phyloP scores from a whole-genome alignment of 2,329 filamentous ascomycete genomes.

The Pseudocercospora macadamiae region DNA sequence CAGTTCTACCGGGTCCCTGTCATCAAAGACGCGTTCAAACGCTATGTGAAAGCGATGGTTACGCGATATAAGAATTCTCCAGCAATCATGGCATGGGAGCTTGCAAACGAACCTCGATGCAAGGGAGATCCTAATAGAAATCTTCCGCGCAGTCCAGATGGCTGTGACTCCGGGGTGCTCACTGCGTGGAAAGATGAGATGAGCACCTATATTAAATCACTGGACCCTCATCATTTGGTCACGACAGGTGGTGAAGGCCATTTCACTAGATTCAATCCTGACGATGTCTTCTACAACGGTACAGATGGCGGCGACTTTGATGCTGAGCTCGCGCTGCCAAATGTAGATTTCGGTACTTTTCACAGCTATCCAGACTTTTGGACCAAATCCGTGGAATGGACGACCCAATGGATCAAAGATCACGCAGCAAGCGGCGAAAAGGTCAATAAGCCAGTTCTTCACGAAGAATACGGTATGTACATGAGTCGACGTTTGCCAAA shows the following conservation, averaged over 20 bases:
- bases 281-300: slow-evolving; percentile 39
- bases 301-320: slow-evolving; percentile 59
- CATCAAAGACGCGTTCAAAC: slow-evolving; percentile 58
- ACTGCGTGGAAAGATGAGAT: slow-evolving; percentile 58
- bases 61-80: slow-evolving; percentile 61
- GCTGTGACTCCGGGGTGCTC: slow-evolving; percentile 45
- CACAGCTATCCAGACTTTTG: slow-evolving; percentile 62
- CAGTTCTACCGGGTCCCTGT: slow-evolving; percentile 23
- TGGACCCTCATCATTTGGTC: slow-evolving; percentile 58
- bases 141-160: slow-evolving; percentile 60
- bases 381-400: slow-evolving; percentile 57
- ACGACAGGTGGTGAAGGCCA: slow-evolving; percentile 57
- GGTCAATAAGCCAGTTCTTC: slow-evolving; percentile 57
- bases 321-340: slow-evolving; percentile 51
- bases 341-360: slow-evolving; percentile 59
- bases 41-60: slow-evolving; percentile 63
- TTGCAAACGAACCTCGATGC: slow-evolving; percentile 43
- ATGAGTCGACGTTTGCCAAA: not conserved
- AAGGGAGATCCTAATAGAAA: slow-evolving; percentile 45
- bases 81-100: slow-evolving; percentile 68
- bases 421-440: slow-evolving; percentile 51
- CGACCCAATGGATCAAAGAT: slow-evolving; percentile 58
- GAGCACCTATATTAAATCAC: slow-evolving; percentile 56
- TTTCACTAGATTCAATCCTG: slow-evolving; percentile 4
- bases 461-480: slow-evolving; percentile 54